Percentiles rank a stretch among this genome's conserved stretches.
Conservation (phyloP, 2,329 filamentous ascomycete genomes). For the Penicillium corylophilum region DNA sequence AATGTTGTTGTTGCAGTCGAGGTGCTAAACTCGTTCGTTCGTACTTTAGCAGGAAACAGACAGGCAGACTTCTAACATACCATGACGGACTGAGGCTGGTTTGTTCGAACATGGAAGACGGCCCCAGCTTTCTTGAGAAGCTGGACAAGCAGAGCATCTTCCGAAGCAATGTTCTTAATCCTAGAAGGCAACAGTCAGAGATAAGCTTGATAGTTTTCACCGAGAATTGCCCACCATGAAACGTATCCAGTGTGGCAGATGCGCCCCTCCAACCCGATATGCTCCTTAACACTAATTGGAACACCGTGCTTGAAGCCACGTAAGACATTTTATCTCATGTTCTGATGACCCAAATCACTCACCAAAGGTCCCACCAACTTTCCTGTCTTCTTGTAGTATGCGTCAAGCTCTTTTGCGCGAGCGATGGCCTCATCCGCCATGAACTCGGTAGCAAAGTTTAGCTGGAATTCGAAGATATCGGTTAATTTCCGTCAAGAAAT, state of each 20-base stretch:
- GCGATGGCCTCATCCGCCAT: constrained; percentile 29
- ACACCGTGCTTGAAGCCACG: constrained; percentile 46
- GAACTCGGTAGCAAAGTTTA: constrained; percentile 16
- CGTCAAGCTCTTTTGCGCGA: constrained; percentile 35
- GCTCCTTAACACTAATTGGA: constrained; percentile 61
- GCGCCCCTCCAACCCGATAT: constrained; percentile 57
- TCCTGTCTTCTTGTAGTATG: constrained; percentile 34
- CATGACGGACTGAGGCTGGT: constrained; percentile 44
- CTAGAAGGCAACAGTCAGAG: constrained; percentile 12
- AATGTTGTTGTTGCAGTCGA: constrained; percentile 44
- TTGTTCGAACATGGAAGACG: constrained; percentile 44
- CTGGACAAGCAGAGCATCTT: constrained; percentile 39
- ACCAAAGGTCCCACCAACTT: constrained; percentile 50
- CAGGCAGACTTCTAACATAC: not conserved
- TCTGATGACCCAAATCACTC: constrained; percentile 2
- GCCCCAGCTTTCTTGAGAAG: constrained; percentile 43
- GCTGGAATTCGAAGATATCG: not conserved
- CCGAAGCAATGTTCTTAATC: constrained; percentile 34
- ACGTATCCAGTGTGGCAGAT: constrained; percentile 38
- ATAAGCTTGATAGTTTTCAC: not conserved
- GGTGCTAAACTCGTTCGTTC: constrained; percentile 23
- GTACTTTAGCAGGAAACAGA: not conserved
- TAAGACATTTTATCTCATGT: not conserved
- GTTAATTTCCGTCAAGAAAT: not conserved
- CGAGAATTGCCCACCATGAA: constrained; percentile 27